Percentiles rank a stretch among this genome's conserved stretches.
phyloP scores from a whole-genome alignment of 805 yeast species.

The Wickerhamomyces mucosus region DNA sequence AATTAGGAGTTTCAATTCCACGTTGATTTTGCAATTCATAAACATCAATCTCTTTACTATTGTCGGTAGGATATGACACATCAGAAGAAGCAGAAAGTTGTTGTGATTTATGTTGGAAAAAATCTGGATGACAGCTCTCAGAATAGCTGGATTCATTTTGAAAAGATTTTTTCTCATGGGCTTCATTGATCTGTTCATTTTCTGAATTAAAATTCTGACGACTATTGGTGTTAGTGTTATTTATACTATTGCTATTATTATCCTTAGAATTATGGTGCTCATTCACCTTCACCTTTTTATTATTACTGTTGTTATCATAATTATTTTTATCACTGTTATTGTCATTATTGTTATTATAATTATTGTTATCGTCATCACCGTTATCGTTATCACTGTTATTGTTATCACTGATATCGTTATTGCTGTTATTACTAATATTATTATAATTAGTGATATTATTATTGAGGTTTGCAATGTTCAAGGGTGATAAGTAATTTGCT shows the following conservation, averaged over 20 bases:
- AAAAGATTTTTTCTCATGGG: no score
- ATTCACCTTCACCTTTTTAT: background rate
- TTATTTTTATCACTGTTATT: background rate
- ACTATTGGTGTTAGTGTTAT: background rate
- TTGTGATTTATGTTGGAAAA: no score
- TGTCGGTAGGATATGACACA: background rate
- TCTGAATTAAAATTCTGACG: no score
- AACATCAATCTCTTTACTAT: background rate
- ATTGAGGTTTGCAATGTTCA: slow-evolving; percentile 24
- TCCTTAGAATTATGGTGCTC: background rate
- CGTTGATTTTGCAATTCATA: background rate
- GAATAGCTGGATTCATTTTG: no score
- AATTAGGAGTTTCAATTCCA: background rate
- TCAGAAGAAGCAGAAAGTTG: no score
- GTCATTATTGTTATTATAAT: background rate
- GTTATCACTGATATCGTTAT: background rate
- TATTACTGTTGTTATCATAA: background rate
- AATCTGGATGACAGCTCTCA: no score
- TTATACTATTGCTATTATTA: background rate
- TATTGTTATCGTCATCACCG: slow-evolving; percentile 4
- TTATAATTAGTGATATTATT: slow-evolving; percentile 7
- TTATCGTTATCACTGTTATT: slow-evolving; percentile 1
- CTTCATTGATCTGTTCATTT: no score
- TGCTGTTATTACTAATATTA: slow-evolving; percentile 1
- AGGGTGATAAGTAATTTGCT: background rate